Conservation (phyloP, 169 alveolate genomes). For the Cryptosporidium felis region DNA sequence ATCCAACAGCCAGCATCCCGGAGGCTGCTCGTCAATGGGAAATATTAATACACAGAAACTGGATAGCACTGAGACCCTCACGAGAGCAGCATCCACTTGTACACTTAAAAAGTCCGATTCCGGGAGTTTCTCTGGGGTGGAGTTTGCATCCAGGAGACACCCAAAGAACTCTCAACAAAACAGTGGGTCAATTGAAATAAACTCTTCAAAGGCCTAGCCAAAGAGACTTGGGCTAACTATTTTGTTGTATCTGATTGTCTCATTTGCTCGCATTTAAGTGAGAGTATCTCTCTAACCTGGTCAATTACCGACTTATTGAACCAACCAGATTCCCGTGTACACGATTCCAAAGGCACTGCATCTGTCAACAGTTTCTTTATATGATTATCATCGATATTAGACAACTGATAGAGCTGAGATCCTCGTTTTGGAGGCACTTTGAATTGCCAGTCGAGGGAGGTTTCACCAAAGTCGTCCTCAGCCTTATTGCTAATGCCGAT, state of each 20-base stretch:
- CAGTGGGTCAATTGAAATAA: constrained; percentile 13
- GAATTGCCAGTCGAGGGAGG: constrained; percentile 69
- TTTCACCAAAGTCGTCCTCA: constrained; percentile 49
- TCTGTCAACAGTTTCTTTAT: constrained; percentile 73
- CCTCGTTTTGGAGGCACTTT: constrained; percentile 77
- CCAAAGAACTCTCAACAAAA: background rate
- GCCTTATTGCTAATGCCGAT: constrained; percentile 23
- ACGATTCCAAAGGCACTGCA: constrained; percentile 72
- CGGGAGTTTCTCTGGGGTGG: constrained; percentile 46
- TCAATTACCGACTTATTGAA: constrained; percentile 72
- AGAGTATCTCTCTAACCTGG: constrained; percentile 74
- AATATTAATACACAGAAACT: background rate
- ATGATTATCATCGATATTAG: constrained; percentile 75
- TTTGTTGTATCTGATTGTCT: constrained; percentile 33
- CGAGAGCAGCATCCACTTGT: constrained; percentile 58
- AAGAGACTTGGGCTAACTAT: background rate
- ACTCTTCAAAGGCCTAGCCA: background rate
- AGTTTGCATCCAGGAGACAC: constrained; percentile 57
- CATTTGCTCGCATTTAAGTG: constrained; percentile 77
- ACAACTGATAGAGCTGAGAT: constrained; percentile 75
- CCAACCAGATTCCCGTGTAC: constrained; percentile 79
- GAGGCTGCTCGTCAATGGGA: background rate
- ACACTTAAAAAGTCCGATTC: constrained; percentile 56
- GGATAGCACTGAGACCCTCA: constrained; percentile 24
- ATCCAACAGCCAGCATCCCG: background rate